Base-by-base conservation (phyloP, 768 basidiomycete genomes). In the Leccinum rimulosum region DNA sequence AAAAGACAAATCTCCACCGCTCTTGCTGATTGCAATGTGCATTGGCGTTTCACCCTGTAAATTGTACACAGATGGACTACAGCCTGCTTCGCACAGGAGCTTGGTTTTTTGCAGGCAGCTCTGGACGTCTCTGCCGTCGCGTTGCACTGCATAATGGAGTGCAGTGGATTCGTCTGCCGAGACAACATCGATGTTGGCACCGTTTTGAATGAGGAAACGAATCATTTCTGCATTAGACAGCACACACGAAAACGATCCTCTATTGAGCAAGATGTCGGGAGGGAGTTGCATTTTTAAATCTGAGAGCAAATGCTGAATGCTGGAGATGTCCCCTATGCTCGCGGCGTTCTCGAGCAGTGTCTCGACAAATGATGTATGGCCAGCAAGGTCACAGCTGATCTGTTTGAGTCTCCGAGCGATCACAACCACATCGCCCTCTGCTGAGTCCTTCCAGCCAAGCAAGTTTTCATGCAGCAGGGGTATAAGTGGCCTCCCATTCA, bases 111-210 rank as follows among this genome's bases (percentile, higher is more conserved):
- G n/a, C n/a, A 43, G n/a, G 43, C 9, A 3, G 4, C 5, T 33
- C 11, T 11, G 4, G 11, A 33, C 5, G 31, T 4, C 3, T 36
- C 14, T 11, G 33, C 4, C 0, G 8, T 0, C 0, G 11, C 2
- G 3, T 33, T 11, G 31, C 4, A 19, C 9, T 19, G 43, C 11
- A 43, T 19, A 3, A 11, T 43, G 43, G 43, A 43, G 43, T 19
- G n/a, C 4, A 43, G 43, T 43, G 10, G n/a, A n/a, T 43, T 19
- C 43, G n/a, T 43, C n/a, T 5, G 8, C n/a, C 7, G 36, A 38
- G 36, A 38, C 36, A 17, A 3, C 15, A 7, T 38, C 15, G 15
- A 38, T 38, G 36, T 38, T 17, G 36, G 15, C 15, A 3, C 36
- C 36, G 17, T 38, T 38, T 15, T 3, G 36, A 38, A 38, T 17